Conservation (phyloP, 257 asterid species). For the Solanum gandarillasii region DNA sequence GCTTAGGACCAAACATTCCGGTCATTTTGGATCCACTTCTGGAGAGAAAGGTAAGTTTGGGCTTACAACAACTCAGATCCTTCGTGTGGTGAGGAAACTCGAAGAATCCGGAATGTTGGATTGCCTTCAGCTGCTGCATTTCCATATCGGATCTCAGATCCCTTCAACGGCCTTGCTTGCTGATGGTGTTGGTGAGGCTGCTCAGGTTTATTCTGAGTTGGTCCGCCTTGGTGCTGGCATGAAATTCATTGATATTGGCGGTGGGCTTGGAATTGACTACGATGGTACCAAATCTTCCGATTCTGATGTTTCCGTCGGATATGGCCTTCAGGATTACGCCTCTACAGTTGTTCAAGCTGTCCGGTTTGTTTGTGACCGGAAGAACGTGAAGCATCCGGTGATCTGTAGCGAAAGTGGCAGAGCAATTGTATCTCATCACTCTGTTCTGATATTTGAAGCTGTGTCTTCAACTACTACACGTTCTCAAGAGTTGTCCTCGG, state of each 20-base stretch:
- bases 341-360: conserved; percentile 72
- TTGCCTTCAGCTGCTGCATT: conserved; percentile 84
- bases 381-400: conserved; percentile 64
- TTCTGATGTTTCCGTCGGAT: conserved; percentile 76
- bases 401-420: conserved; percentile 98
- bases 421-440: conserved; percentile 94
- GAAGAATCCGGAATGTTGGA: conserved; percentile 59
- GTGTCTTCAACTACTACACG: conserved; percentile 44
- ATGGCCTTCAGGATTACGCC: conserved; percentile 70
- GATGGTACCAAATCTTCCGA: conserved; percentile 78
- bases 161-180: conserved; percentile 62
- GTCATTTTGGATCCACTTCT: conserved; percentile 97
- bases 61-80: conserved; percentile 66
- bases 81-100: conserved; percentile 72
- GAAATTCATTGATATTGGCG: conserved; percentile 84
- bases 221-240: conserved; percentile 81
- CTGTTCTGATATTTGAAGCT: conserved; percentile 69
- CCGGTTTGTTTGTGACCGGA: conserved; percentile 45
- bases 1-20: conserved; percentile 85
- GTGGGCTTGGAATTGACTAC: conserved; percentile 91
- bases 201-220: conserved; percentile 77
- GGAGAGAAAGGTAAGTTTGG: conserved; percentile 98
- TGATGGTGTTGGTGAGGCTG: conserved; percentile 86
- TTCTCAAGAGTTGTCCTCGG: conserved; percentile 31
- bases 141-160: conserved; percentile 95